phyloP scores from a whole-genome alignment of 2,329 filamentous ascomycete genomes.

The Apiospora kogelbergensis region DNA sequence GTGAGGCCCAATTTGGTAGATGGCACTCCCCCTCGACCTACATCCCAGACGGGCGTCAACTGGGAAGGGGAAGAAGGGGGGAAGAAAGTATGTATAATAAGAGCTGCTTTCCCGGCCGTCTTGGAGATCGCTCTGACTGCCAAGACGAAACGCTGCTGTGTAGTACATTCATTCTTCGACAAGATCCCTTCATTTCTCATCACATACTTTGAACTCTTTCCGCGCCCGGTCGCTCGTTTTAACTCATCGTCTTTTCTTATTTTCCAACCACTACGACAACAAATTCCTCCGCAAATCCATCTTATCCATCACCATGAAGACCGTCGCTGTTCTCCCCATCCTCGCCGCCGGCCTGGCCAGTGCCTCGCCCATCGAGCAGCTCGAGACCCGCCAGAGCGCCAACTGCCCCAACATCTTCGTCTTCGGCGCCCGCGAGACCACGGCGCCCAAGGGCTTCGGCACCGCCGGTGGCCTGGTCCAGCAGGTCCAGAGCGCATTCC shows the following conservation, averaged over 20 bases:
- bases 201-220: not conserved
- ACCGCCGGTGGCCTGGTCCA: conserved; percentile 45
- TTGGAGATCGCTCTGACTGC: not conserved
- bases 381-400: conserved; percentile 27
- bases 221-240: not conserved
- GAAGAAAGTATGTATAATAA: not conserved
- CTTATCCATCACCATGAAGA: conserved; percentile 26
- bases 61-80: not conserved
- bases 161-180: conserved; percentile 7
- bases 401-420: conserved; percentile 47
- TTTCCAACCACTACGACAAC: not conserved
- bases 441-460: conserved; percentile 44
- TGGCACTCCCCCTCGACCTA: not conserved
- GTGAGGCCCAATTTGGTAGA: not conserved
- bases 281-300: not conserved
- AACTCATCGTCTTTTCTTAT: not conserved
- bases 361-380: conserved; percentile 16
- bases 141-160: not conserved
- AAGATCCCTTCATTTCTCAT: not conserved
- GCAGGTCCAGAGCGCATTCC: conserved; percentile 41
- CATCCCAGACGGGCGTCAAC: not conserved
- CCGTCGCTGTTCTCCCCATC: conserved; percentile 14
- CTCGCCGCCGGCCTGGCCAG: conserved; percentile 17
- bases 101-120: not conserved
- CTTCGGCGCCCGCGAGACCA: conserved; percentile 53